phyloP scores from a whole-genome alignment of 495 filamentous ascomycete species.

The Usnea hakonensis region DNA sequence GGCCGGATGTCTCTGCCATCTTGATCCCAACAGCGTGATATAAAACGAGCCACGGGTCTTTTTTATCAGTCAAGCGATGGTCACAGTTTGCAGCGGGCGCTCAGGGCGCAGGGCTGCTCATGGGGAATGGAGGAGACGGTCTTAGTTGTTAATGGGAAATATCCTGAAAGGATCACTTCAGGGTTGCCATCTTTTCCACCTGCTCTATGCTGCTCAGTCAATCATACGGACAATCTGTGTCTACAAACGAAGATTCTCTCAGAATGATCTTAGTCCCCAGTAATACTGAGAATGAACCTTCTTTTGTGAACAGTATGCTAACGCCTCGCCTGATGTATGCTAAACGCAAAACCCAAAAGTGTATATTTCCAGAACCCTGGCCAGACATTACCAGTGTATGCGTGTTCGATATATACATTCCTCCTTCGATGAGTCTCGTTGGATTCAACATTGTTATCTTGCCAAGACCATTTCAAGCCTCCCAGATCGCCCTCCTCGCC shows the following conservation, averaged over 20 bases:
- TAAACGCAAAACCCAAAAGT: not conserved
- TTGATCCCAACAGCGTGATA: not conserved
- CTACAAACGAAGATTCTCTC: not conserved
- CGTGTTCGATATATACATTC: not conserved
- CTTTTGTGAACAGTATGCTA: not conserved
- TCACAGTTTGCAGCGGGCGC: slow-evolving; percentile 8
- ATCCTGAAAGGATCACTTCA: not conserved
- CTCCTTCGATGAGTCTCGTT: not conserved
- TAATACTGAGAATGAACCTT: not conserved
- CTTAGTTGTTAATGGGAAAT: not conserved
- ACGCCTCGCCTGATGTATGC: not conserved
- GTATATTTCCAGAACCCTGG: not conserved
- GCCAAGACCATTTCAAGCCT: slow-evolving; percentile 48
- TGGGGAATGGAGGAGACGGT: not conserved
- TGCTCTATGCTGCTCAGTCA: not conserved
- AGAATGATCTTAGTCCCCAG: not conserved
- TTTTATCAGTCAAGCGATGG: not conserved
- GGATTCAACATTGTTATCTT: not conserved
- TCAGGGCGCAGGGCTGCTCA: slow-evolving; percentile 7
- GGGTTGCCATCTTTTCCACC: not conserved
- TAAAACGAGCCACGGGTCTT: not conserved
- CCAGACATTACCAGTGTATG: not conserved
- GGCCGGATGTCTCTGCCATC: not conserved
- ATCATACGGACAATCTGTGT: not conserved
- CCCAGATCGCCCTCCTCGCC: slow-evolving; percentile 73